Base-by-base conservation (phyloP, 345 rosid species). In the Pugionium cornutum region DNA sequence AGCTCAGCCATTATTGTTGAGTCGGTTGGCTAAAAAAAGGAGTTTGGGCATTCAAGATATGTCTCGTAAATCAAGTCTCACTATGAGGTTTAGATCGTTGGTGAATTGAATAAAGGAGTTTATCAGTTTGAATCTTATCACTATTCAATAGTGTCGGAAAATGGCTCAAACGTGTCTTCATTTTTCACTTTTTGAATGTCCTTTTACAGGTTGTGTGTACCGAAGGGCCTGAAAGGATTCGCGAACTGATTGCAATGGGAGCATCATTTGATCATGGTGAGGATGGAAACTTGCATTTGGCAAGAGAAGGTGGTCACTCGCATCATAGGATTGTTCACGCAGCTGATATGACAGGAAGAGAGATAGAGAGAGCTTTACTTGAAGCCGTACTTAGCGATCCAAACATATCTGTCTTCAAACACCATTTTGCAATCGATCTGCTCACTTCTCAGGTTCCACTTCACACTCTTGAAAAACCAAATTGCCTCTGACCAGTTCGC, bases 281-380 rank as follows among this genome's bases (percentile, higher is more conserved):
- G 83, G 96, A 94, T 57, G 97, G 99, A 41, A 90, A 94, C 84
- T 81, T 94, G 84, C 95, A 86, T 74, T 81, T 94, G 35, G 97
- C 99, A 31, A 88, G 99, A 78, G 97, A 90, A 65, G 99, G 99
- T 61, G 97, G 97, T 41, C 99, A 94, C 73, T 94, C 99, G 40
- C 97, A 94, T 77, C 84, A 4, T 75, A 78, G 99, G 75, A 90
- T 90, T 54, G 97, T 94, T 64, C 97, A 94, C 69, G 92, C 99
- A 36, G 96, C 99, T 57, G 99, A 94, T 78, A 86, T 90, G 95
- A 94, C 99, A 29, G 99, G 99, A 72, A 82, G 89, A 76, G 97
- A 94, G 84, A 94, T 94, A 28, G 97, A 90, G 74, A 82, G 99
- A 66, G 97, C 99, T 75, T 80, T 94, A 39, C 79, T 94, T 32